Conservation (phyloP, 192 early-diverging fungal genomes). For the Coemansia sp. region DNA sequence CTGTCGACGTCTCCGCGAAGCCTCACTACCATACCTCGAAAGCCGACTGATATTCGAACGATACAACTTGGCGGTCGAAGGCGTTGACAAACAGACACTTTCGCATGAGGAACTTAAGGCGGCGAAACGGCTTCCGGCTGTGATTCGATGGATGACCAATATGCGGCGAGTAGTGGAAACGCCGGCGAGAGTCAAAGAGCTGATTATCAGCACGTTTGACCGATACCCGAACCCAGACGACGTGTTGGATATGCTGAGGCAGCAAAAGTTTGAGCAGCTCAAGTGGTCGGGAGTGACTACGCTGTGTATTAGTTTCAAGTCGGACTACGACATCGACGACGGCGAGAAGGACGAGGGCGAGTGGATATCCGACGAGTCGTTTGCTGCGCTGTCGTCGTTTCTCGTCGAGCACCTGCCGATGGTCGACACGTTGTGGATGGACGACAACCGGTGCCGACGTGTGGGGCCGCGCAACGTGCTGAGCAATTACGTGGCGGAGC, state of each 20-base stretch:
- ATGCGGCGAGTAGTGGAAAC: not conserved
- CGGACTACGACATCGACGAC: conserved; percentile 38
- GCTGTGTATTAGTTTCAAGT: conserved; percentile 23
- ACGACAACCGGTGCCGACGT: conserved; percentile 31
- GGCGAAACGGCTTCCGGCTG: conserved; percentile 23
- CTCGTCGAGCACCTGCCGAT: conserved; percentile 14
- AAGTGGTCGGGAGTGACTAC: conserved; percentile 13
- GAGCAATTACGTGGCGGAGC: conserved; percentile 26
- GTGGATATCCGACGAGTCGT: conserved; percentile 42
- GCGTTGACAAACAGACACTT: conserved; percentile 13
- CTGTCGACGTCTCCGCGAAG: conserved; percentile 22
- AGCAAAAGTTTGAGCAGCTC: conserved; percentile 17
- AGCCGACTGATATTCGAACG: conserved; percentile 38
- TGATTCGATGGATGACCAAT: conserved; percentile 31
- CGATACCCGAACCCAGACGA: conserved; percentile 34
- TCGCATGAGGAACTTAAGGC: conserved; percentile 22
- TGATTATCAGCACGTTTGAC: conserved; percentile 24
- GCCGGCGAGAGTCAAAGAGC: conserved; percentile 9
- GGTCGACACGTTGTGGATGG: conserved; percentile 25
- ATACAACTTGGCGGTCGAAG: conserved; percentile 29
- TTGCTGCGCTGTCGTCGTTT: conserved; percentile 19
- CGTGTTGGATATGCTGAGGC: conserved; percentile 22
- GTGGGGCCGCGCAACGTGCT: conserved; percentile 35
- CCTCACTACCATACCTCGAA: conserved; percentile 15
- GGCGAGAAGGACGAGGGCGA: conserved; percentile 10